These are phyloP conservation scores for Diplodia mutila DNA, from an alignment of 2,329 filamentous ascomycete species.

Conservation along the genomic window DNA sequence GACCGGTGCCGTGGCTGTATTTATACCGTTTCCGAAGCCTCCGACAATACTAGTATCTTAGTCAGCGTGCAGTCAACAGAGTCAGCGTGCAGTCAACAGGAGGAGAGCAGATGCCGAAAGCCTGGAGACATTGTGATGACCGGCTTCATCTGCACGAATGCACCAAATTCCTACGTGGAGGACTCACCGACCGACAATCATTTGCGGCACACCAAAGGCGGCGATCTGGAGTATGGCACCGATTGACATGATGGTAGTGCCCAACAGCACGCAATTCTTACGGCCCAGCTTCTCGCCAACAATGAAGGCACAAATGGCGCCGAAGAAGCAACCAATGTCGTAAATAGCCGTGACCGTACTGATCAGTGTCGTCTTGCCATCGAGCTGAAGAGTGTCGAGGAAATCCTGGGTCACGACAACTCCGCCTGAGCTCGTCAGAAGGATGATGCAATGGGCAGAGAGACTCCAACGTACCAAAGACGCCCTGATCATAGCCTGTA, in stretches of 20 bases:
- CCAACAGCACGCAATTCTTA: constrained; percentile 53
- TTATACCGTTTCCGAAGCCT: constrained; percentile 57
- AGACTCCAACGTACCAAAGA: constrained; percentile 47
- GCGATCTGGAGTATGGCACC: constrained; percentile 54
- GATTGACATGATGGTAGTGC: constrained; percentile 53
- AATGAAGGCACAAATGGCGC: constrained; percentile 55
- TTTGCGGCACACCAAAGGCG: constrained; percentile 51
- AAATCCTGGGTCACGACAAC: constrained; percentile 60
- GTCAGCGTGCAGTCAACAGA: background rate
- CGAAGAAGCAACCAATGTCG: constrained; percentile 64
- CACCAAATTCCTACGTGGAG: background rate
- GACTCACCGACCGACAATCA: constrained; percentile 51
- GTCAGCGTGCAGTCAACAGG: background rate
- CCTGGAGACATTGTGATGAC: too few species aligned
- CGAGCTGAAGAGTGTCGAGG: constrained; percentile 52
- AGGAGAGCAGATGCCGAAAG: background rate
- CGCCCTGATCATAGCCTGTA: constrained; percentile 53
- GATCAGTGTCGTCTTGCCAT: constrained; percentile 45
- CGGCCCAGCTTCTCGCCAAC: constrained; percentile 55
- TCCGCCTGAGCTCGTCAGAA: constrained; percentile 44
- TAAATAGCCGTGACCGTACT: constrained; percentile 62
- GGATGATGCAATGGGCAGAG: background rate
- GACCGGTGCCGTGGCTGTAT: constrained; percentile 54
- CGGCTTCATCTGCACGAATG: too few species aligned
- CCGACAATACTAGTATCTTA: constrained; percentile 42